Evolutionary conservation across 371 early-diverging fungal genomes (phyloP), one percentile per base, ranked within the genome.

Genomic region (Chytridium lagenaria): DNA sequence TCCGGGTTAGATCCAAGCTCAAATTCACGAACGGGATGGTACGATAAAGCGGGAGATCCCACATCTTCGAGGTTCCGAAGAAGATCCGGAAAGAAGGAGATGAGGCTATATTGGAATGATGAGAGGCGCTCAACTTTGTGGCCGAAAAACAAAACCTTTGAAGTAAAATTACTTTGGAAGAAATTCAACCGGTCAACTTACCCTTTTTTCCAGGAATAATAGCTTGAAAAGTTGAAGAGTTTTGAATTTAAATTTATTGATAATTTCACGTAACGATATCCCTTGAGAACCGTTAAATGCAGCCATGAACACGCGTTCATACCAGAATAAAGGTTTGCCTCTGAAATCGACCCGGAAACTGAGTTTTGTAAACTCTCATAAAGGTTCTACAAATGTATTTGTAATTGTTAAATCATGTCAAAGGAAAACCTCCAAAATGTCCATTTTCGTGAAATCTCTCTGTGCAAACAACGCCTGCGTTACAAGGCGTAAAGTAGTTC

Each of bases 381-480:
- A 34, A 92, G 80, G 68, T 87, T 89, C 92, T 92, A 71, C 36
- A 28, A n/a, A 7, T 31, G 40, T 28, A 7, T 12, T 1, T n/a
- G 23, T 65, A 71, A 44, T 64, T 34, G 67, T 26, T 57, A 57
- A 12, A 57, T 19, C 37, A 63, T 31, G 64, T 28, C 33, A 67
- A 59, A 59, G 28, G 15, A 26, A 40, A 33, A 90, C 92, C 69
- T 88, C 83, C n/a, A 94, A 80, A 33, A 94, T 90, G 3, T 89
- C 92, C 22, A 90, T 78, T 71, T 92, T 88, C 0, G 92, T 88
- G 75, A 94, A 94, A 70, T 94, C 93, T 52, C 84, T 77, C 74
- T 93, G 93, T 51, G 83, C 91, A 73, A 94, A 94, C 85, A 92
- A 92, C 22, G 92, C 90, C 16, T 88, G 89, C 7, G 93, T 93